Conservation (phyloP, 2,329 filamentous ascomycete genomes). For the Akanthomyces uredinophilus region DNA sequence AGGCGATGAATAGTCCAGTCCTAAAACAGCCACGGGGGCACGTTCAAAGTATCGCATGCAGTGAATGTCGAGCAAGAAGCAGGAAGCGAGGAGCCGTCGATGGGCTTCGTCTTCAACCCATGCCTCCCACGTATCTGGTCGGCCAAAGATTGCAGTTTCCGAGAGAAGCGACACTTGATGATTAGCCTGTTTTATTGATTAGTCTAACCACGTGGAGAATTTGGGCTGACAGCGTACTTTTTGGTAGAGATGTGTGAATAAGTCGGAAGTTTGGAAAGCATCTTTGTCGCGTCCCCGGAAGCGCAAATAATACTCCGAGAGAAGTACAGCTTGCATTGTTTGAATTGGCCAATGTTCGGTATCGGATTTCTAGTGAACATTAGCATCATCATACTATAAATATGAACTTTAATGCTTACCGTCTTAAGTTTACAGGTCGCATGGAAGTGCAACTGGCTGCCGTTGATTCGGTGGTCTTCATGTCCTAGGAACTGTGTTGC, state of each 20-base stretch:
- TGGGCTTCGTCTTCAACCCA: constrained; percentile 51
- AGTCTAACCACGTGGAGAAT: constrained; percentile 12
- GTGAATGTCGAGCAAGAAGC: constrained; percentile 53
- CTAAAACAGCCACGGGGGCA: constrained; percentile 28
- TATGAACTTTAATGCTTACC: constrained; percentile 35
- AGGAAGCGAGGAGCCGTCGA: constrained; percentile 50
- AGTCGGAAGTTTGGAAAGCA: constrained; percentile 41
- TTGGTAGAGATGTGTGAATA: constrained; percentile 47
- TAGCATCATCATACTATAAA: constrained; percentile 12
- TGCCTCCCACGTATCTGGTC: constrained; percentile 30
- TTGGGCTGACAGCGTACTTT: constrained; percentile 40
- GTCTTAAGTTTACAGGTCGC: constrained; percentile 45
- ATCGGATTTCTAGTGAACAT: constrained; percentile 33
- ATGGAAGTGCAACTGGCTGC: constrained; percentile 46
- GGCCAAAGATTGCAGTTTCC: neutral
- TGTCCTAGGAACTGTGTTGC: constrained; percentile 46
- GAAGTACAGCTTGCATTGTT: constrained; percentile 48
- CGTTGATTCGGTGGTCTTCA: constrained; percentile 45
- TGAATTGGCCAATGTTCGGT: constrained; percentile 41
- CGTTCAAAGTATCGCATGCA: constrained; percentile 52
- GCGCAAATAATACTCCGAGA: constrained; percentile 51
- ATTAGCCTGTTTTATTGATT: neutral
- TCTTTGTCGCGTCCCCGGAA: constrained; percentile 48
- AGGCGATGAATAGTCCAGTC: constrained; percentile 33
- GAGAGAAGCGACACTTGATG: neutral